Evolutionary conservation across 768 basidiomycete species (phyloP), one percentile per base, ranked within the genome.

Genomic region (Boletellus ananiceps): DNA sequence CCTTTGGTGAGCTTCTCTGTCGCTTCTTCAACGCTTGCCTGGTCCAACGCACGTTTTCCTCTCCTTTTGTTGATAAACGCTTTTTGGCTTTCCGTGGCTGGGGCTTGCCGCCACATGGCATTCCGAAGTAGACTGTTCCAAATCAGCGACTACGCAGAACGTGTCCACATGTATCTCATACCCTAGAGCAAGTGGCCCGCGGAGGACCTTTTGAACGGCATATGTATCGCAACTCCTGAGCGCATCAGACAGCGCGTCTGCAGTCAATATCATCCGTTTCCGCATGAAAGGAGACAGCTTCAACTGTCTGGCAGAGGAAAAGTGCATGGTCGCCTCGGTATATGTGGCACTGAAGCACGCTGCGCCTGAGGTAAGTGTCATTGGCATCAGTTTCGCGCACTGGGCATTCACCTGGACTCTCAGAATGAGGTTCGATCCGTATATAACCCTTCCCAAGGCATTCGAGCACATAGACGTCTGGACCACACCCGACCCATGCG

Each of bases 401-500:
- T 21, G 11, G 44, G 40, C 9, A 38, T 57, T 50, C 47, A 73
- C 75, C 68, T 59, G 69, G 66, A 44, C 68, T 64, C 44, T 60
- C 71, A 42, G 68, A 46, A 1, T 64, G 58, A 4, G 72, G 76
- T 49, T 82, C 79, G 13, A 93, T 72, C 36, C 82, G 80, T 43
- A 93, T 70, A 57, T 77, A 74, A 2, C 90, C 89, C 52, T 76
- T 78, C 12, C 79, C 80, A n/a, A 88, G 65, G 53, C 84, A 83
- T 60, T 90, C 86, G 2, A 94, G 72, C 8, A 94, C 78, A 64
- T 85, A 88, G 14, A 80, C 65, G 32, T 82, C 76, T 4, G 74
- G 71, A 7, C 91, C 88, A 57, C 88, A 90, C 3, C 81, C 80
- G 8, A 95, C 84, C 93, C 93, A 93, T 5, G 86, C 80, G 55